Evolutionary conservation across 257 asterid genomes (phyloP).

Genomic region (Fraxinus anomala): DNA sequence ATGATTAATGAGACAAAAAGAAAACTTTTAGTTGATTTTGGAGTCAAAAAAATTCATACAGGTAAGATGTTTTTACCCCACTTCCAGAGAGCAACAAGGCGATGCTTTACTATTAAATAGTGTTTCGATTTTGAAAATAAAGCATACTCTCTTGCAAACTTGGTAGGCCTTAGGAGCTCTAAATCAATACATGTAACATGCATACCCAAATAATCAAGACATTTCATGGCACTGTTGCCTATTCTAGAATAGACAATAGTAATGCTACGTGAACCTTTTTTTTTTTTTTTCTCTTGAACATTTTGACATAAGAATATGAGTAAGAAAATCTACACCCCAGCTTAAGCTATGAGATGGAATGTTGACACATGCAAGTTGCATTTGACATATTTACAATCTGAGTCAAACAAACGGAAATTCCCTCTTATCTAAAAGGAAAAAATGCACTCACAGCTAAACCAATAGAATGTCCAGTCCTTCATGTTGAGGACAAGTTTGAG

Average conservation of each 20-base stretch:
- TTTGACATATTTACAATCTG: neutral
- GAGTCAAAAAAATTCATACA: slow-evolving; percentile 14
- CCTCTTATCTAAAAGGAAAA: neutral
- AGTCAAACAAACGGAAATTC: neutral
- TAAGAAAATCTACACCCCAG: neutral
- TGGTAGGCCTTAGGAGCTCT: slow-evolving; percentile 9
- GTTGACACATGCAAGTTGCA: slow-evolving; percentile 15
- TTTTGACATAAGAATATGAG: neutral
- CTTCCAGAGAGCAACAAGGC: slow-evolving; percentile 2
- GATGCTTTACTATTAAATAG: neutral
- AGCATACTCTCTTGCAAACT: slow-evolving; percentile 1
- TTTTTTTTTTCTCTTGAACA: neutral
- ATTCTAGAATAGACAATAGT: neutral
- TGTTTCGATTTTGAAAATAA: slow-evolving; percentile 9
- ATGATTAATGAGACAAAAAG: slow-evolving; percentile 23
- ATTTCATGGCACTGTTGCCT: too few species aligned
- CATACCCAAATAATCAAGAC: slow-evolving; percentile 12
- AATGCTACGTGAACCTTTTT: neutral
- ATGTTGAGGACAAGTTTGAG: neutral
- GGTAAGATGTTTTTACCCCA: neutral
- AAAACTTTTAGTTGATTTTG: slow-evolving; percentile 2
- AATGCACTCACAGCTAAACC: slow-evolving; percentile 4
- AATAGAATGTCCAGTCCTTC: neutral
- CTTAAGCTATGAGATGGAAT: neutral
- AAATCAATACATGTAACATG: slow-evolving; percentile 10